Percentiles rank a stretch among this genome's conserved stretches.
Evolutionary conservation across 306 rosid species (phyloP).

Genomic region (Sicyos baderoa): DNA sequence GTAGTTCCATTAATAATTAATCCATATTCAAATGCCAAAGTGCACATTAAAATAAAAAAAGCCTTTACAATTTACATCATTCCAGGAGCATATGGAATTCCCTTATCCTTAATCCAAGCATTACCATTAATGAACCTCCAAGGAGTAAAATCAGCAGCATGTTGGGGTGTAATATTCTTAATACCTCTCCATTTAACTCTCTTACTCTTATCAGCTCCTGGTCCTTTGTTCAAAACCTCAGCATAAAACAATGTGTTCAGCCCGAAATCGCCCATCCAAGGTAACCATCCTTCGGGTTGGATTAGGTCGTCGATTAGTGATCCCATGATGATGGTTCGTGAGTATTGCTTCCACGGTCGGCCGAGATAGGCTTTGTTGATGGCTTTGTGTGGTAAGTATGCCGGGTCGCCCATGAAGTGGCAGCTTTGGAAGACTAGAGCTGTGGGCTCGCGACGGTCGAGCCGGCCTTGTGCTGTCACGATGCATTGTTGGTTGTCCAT

Average conservation of each 20-base stretch:
- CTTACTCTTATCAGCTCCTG: conserved; percentile 4
- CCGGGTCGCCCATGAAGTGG: conserved; percentile 27
- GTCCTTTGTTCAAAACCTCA: conserved; percentile 36
- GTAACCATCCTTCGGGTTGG: conserved; percentile 30
- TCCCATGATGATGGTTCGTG: conserved; percentile 40
- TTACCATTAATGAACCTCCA: conserved; percentile 21
- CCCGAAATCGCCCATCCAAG: conserved; percentile 24
- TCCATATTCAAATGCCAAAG: no score
- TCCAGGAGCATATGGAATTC: conserved; percentile 21
- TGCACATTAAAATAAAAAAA: no score
- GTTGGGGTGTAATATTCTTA: neutral
- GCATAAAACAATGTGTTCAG: conserved; percentile 25
- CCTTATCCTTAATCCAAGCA: conserved; percentile 31
- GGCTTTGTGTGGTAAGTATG: neutral
- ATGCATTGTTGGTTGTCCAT: conserved; percentile 23
- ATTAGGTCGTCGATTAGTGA: conserved; percentile 23
- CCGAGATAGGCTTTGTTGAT: conserved; percentile 29
- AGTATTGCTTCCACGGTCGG: conserved; percentile 45
- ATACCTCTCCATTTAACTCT: conserved; percentile 47
- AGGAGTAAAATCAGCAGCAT: conserved; percentile 29
- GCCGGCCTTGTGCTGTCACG: conserved; percentile 41
- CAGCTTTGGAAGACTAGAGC: conserved; percentile 38
- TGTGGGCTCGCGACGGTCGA: neutral
- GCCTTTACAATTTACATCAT: neutral
- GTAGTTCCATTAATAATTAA: no score